A percentile compares a stretch with the other conserved stretches of the same genome.
Evolutionary conservation across 495 filamentous ascomycete species (phyloP).

Genomic region (Viridothelium virens): DNA sequence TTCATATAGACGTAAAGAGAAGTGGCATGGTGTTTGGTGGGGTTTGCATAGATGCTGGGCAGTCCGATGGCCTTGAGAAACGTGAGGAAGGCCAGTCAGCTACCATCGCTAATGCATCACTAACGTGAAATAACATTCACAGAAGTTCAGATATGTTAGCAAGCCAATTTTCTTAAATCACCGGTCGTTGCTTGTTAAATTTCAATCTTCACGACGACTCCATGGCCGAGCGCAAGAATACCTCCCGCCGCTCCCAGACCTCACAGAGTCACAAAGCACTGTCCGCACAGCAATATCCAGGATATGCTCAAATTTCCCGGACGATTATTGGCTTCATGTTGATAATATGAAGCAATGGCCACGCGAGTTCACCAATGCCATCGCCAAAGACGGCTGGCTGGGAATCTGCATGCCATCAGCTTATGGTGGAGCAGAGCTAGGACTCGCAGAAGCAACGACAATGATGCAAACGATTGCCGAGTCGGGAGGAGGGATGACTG

Average conservation of each 20-base stretch:
- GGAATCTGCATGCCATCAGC: conserved; percentile 28
- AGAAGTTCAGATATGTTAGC: background rate
- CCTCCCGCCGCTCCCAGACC: conserved; percentile 24
- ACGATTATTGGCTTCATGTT: conserved; percentile 27
- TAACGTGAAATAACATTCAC: background rate
- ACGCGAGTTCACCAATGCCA: conserved; percentile 24
- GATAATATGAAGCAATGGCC: conserved; percentile 26
- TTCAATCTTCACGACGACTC: background rate
- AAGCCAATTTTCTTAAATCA: background rate
- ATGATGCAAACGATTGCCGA: conserved; percentile 34
- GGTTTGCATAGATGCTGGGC: background rate
- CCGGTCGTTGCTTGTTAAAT: background rate
- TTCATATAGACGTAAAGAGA: background rate
- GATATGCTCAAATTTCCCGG: conserved; percentile 26
- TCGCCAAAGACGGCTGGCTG: conserved; percentile 30
- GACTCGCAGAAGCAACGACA: conserved; percentile 26
- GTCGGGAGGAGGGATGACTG: conserved; percentile 27
- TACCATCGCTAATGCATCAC: background rate
- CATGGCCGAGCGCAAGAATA: conserved; percentile 17
- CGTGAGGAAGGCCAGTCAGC: background rate
- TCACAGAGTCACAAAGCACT: conserved; percentile 27
- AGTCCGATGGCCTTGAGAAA: background rate
- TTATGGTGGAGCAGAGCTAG: conserved; percentile 29
- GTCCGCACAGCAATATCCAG: conserved; percentile 28
- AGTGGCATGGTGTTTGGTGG: background rate